phyloP scores from a whole-genome alignment of 768 basidiomycete species.

The Russula dissimulans region DNA sequence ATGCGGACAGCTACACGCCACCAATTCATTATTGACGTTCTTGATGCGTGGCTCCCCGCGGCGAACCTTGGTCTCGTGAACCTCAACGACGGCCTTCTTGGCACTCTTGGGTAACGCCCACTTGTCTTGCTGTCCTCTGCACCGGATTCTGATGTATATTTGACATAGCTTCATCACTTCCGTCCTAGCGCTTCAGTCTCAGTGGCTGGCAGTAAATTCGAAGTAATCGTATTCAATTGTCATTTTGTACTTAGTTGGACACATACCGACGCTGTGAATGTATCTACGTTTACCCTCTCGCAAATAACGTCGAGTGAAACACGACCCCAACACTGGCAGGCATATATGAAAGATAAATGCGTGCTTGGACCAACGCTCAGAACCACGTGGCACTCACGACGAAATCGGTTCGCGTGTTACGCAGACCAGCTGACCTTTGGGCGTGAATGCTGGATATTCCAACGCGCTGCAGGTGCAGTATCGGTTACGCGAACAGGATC shows the following conservation, averaged over 20 bases:
- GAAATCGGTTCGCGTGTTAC: no score
- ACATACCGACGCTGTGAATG: no score
- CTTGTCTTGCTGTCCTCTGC: conserved; percentile 12
- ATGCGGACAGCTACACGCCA: conserved; percentile 56
- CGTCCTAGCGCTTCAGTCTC: conserved; percentile 16
- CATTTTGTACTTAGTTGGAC: not conserved
- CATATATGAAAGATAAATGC: no score
- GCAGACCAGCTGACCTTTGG: no score
- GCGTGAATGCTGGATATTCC: no score
- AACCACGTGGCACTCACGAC: no score
- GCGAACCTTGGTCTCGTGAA: conserved; percentile 65
- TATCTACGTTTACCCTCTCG: not conserved
- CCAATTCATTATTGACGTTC: conserved; percentile 76
- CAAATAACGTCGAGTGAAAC: no score
- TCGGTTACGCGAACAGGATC: no score
- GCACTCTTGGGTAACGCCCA: conserved; percentile 67
- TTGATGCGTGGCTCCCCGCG: conserved; percentile 89
- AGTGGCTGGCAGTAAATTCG: conserved; percentile 15
- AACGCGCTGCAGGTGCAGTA: no score
- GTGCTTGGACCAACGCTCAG: no score
- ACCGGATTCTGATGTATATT: not conserved
- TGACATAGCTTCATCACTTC: conserved; percentile 46
- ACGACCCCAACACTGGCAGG: no score
- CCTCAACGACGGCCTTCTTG: conserved; percentile 78
- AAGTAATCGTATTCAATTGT: not conserved